phyloP scores from a whole-genome alignment of 352 stramenopile species.

The Globisporangium echinulatum region DNA sequence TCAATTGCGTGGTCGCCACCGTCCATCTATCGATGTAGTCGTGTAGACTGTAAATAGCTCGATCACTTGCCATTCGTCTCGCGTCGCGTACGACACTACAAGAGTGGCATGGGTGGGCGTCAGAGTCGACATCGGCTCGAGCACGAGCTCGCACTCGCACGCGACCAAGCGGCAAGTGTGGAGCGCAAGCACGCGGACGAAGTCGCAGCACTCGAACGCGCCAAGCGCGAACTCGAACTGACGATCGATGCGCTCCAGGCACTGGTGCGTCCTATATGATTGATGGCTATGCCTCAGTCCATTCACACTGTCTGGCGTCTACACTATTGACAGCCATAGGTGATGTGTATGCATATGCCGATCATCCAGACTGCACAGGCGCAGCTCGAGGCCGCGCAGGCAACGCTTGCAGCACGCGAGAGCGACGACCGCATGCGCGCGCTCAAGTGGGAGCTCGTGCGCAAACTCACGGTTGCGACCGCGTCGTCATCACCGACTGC shows the following conservation, averaged over 20 bases:
- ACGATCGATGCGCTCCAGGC: slow-evolving; percentile 52
- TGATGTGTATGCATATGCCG: background rate
- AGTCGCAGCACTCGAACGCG: slow-evolving; percentile 26
- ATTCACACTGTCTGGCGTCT: too few relatives aligned
- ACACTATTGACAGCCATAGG: background rate
- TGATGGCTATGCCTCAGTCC: too few relatives aligned
- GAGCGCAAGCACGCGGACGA: slow-evolving; percentile 34
- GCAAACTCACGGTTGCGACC: slow-evolving; percentile 26
- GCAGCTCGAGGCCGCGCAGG: slow-evolving; percentile 45
- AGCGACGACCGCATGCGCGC: slow-evolving; percentile 63
- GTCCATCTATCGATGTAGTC: too few relatives aligned
- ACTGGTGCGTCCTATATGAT: slow-evolving; percentile 18
- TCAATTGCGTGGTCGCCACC: too few relatives aligned
- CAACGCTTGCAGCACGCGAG: slow-evolving; percentile 25
- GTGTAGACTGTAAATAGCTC: too few relatives aligned
- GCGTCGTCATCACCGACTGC: background rate
- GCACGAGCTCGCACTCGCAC: slow-evolving; percentile 48
- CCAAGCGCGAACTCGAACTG: slow-evolving; percentile 51
- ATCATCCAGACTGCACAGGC: slow-evolving; percentile 21
- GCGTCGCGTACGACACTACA: too few relatives aligned
- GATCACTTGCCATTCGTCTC: too few relatives aligned
- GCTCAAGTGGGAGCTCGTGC: slow-evolving; percentile 71
- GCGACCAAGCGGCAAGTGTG: slow-evolving; percentile 23
- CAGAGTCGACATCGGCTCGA: slow-evolving; percentile 47
- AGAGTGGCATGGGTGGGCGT: slow-evolving; percentile 35